A percentile compares a stretch with the other conserved stretches of the same genome.
Evolutionary conservation across 805 yeast species (phyloP).

Genomic region (Scheffersomyces spartinae): DNA sequence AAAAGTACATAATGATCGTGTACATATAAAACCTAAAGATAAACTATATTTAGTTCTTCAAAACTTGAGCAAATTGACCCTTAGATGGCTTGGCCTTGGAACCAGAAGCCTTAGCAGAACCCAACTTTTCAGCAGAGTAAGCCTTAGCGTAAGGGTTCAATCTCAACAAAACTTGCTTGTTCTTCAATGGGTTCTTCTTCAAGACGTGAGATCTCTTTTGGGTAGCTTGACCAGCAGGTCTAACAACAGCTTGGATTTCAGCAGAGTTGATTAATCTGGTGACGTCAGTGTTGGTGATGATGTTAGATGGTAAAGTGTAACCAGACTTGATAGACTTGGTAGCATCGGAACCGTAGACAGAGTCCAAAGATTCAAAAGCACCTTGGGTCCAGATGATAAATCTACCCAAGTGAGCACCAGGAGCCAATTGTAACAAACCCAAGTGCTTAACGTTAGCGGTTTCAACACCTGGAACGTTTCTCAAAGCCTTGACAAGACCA

Average conservation of each 20-base stretch:
- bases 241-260: constrained; percentile 95
- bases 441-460: constrained; percentile 84
- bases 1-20: too few species aligned
- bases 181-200: constrained; percentile 92
- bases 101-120: constrained; percentile 66
- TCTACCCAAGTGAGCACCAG: constrained; percentile 99
- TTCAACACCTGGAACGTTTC: constrained; percentile 99
- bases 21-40: too few species aligned
- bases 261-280: constrained; percentile 97
- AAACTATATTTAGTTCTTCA: constrained; percentile 38
- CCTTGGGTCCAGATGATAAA: constrained; percentile 99
- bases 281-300: constrained; percentile 90
- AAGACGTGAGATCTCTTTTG: constrained; percentile 91
- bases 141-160: constrained; percentile 98
- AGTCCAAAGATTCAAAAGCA: constrained; percentile 94
- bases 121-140: constrained; percentile 83
- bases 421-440: constrained; percentile 96
- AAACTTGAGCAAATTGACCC: constrained; percentile 57
- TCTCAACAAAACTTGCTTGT: constrained; percentile 20
- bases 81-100: constrained; percentile 55
- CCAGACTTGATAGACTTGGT: constrained; percentile 76
- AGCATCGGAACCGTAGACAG: constrained; percentile 92
- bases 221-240: constrained; percentile 90
- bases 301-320: constrained; percentile 89
- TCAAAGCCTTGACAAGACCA: constrained; percentile 96